Percentiles rank a stretch among this genome's conserved stretches.
Evolutionary conservation across 2,329 filamentous ascomycete species (phyloP).

Genomic region (Zopfia rhizophila): DNA sequence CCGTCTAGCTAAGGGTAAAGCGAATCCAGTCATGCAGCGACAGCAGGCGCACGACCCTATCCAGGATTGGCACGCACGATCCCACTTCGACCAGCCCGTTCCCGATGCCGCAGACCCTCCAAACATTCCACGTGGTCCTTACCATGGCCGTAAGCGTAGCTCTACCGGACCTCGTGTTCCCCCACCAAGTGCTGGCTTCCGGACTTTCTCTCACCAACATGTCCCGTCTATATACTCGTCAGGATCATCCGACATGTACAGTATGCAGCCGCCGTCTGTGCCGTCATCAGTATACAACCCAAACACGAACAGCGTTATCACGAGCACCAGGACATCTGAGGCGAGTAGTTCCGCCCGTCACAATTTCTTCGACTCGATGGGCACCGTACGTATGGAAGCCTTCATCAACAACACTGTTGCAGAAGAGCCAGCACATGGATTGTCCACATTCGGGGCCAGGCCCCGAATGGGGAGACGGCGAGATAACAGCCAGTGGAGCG

Average conservation of each 20-base stretch:
- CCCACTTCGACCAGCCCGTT: constrained; percentile 57
- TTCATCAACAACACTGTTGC: constrained; percentile 74
- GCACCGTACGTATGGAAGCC: constrained; percentile 95
- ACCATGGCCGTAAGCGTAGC: constrained; percentile 86
- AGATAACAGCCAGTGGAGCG: constrained; percentile 50
- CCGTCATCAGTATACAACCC: constrained; percentile 52
- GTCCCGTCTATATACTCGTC: constrained; percentile 53
- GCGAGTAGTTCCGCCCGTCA: constrained; percentile 59
- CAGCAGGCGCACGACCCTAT: constrained; percentile 42
- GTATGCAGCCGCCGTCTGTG: constrained; percentile 44
- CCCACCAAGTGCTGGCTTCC: constrained; percentile 74
- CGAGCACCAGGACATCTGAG: constrained; percentile 64
- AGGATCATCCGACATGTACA: constrained; percentile 51
- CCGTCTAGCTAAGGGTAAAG: constrained; percentile 81
- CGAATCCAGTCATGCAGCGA: constrained; percentile 48
- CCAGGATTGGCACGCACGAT: constrained; percentile 40
- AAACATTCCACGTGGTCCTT: constrained; percentile 73
- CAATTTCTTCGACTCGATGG: constrained; percentile 84
- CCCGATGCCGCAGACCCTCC: constrained; percentile 76
- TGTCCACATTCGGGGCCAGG: constrained; percentile 22
- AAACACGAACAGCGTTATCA: constrained; percentile 49
- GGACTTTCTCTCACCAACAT: constrained; percentile 74
- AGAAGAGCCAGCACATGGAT: constrained; percentile 26
- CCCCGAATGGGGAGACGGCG: constrained; percentile 41
- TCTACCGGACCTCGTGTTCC: constrained; percentile 82